Evolutionary conservation across 345 rosid species (phyloP).

Genomic region (Eucalyptus cladocalyx): DNA sequence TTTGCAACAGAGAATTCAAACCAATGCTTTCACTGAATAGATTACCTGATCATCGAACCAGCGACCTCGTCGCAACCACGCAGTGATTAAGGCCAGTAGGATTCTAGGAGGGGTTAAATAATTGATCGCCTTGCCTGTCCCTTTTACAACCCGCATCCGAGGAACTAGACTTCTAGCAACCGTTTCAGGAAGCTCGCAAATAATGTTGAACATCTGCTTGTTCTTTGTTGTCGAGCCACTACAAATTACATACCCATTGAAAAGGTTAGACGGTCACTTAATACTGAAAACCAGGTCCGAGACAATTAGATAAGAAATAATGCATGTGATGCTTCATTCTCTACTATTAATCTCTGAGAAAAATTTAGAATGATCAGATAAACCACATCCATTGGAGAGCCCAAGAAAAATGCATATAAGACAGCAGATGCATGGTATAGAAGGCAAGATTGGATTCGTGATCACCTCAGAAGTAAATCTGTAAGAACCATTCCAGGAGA

Average conservation of each 20-base stretch:
- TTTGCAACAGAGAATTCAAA: neutral
- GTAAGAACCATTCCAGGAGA: slow-evolving; percentile 99
- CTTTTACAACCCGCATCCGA: slow-evolving; percentile 79
- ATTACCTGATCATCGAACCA: slow-evolving; percentile 96
- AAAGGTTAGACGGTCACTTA: neutral
- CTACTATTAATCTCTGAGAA: neutral
- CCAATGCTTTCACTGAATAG: neutral
- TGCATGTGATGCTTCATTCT: neutral
- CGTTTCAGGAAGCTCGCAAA: slow-evolving; percentile 93
- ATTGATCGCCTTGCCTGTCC: slow-evolving; percentile 64
- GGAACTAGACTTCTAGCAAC: slow-evolving; percentile 93
- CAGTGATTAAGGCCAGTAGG: slow-evolving; percentile 79
- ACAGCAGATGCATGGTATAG: neutral
- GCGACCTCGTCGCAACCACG: slow-evolving; percentile 85
- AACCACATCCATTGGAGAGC: neutral
- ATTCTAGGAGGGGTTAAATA: slow-evolving; percentile 93
- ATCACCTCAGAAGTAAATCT: slow-evolving; percentile 78
- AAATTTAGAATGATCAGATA: neutral
- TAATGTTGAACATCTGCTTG: slow-evolving; percentile 86
- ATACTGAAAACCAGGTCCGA: neutral
- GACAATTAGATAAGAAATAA: neutral
- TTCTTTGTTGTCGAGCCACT: slow-evolving; percentile 79
- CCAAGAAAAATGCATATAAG: neutral
- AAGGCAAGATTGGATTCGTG: neutral
- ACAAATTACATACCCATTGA: neutral